Evolutionary conservation across 2,329 filamentous ascomycete species (phyloP), one percentile per base, ranked within the genome.

Genomic region (Pseudogymnoascus sp.): DNA sequence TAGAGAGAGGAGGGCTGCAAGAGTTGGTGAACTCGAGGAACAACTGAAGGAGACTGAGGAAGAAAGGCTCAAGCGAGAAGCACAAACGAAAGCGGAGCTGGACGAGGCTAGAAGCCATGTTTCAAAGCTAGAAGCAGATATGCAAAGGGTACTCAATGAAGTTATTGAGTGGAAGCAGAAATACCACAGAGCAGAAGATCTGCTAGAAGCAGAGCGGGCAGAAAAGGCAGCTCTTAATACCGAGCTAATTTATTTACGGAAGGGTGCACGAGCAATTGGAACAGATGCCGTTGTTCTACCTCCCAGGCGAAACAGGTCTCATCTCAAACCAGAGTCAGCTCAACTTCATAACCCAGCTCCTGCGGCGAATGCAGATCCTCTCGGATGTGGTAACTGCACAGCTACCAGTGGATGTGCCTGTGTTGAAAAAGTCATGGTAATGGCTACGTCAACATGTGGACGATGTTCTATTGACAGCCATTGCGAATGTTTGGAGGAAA

Each of bases 1-100:
- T 76, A 84, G 93, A 36, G 92, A 96, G 76, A 83, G 93, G 64
- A 85, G 93, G 67, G 91, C 91, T 1, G 90, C 91, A 23, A 89
- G 91, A 40, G 90, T 97, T 5, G 87, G 89, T 40, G 93, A 88
- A 72, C 77, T 89, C 34, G 86, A 90, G 73, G 84, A 87, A 68
- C 83, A 86, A 71, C 77, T 89, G 5, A 84, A 87, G 3, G 81
- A 86, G 65, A 78, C 84, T 54, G 84, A 82, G 69, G 81, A 83
- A 42, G 78, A 78, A 14, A 77, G 84, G 59, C 81, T 86, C 6
- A 81, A 85, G 66, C 77, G 78, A 54, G 83, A 87, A 67, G 76
- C 80, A 62, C 85, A 84, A 4, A 70, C 86, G 64, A 80, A 80
- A 5, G 62, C 26, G 1, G 45, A 63, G 34, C 26, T 63, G 7